Conservation (phyloP, 345 rosid genomes). For the Rhodamnia rubescens region DNA sequence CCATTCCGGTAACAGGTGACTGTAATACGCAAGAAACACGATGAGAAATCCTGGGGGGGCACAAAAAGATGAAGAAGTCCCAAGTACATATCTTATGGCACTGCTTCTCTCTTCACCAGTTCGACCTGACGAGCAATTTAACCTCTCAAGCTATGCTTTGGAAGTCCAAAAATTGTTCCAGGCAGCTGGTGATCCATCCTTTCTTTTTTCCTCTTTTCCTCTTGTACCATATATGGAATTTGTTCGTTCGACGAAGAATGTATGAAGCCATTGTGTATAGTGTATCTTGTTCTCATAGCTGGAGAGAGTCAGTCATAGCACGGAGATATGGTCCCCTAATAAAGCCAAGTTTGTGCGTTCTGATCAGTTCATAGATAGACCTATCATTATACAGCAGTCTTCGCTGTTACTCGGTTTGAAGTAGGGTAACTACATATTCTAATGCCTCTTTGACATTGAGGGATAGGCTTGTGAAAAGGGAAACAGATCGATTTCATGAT, state of each 20-base stretch:
- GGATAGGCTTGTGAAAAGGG: too few species aligned
- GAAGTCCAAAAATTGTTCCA: conserved; percentile 4
- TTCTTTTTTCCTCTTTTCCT: neutral
- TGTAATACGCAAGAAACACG: neutral
- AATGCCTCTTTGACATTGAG: too few species aligned
- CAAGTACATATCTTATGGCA: neutral
- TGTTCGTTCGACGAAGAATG: neutral
- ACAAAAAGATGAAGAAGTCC: neutral
- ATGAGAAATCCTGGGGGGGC: neutral
- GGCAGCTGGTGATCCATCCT: conserved; percentile 10
- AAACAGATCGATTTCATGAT: too few species aligned
- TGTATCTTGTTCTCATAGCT: conserved; percentile 8
- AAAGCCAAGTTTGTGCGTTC: conserved; percentile 24
- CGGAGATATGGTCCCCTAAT: conserved; percentile 15
- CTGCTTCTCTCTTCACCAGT: neutral
- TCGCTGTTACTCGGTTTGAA: too few species aligned
- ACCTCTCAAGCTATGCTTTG: neutral
- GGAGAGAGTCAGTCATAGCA: conserved; percentile 14
- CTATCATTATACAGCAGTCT: neutral
- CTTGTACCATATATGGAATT: conserved; percentile 15
- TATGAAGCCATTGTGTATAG: conserved; percentile 32
- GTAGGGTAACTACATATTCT: too few species aligned
- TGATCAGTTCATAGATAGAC: neutral
- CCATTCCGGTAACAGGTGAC: neutral
- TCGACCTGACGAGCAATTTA: conserved; percentile 10